These are phyloP conservation scores for Diaporthe velutina DNA, from an alignment of 2,329 filamentous ascomycete genomes.

Conservation along the genomic window DNA sequence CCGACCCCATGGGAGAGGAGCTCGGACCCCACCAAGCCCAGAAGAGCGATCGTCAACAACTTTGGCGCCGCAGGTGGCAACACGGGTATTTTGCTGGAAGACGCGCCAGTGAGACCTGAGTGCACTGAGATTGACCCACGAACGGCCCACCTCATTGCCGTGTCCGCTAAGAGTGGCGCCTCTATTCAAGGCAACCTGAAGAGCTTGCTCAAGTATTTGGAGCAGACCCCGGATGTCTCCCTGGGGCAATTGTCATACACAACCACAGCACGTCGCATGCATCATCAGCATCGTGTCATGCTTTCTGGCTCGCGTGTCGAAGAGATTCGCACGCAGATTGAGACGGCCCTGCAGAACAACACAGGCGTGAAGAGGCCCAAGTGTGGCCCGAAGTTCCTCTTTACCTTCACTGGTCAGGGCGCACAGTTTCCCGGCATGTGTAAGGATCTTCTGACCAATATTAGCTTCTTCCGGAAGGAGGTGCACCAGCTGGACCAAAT, in stretches of 20 bases:
- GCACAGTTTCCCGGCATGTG: conserved; percentile 63
- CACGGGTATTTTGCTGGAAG: conserved; percentile 74
- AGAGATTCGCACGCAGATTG: conserved; percentile 53
- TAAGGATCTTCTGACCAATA: conserved; percentile 54
- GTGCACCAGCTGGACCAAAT: conserved; percentile 67
- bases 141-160: conserved; percentile 65
- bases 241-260: conserved; percentile 74
- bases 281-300: conserved; percentile 68
- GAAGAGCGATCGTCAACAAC: conserved; percentile 62
- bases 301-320: conserved; percentile 55
- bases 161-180: conserved; percentile 66
- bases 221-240: conserved; percentile 60
- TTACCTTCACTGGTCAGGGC: conserved; percentile 70
- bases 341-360: conserved; percentile 55
- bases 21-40: conserved; percentile 55
- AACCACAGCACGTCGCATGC: conserved; percentile 74
- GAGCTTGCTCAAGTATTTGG: conserved; percentile 65
- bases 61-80: conserved; percentile 69
- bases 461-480: conserved; percentile 52
- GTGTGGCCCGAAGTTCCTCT: conserved; percentile 59
- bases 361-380: conserved; percentile 55
- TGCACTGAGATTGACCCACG: conserved; percentile 59
- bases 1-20: conserved; percentile 65
- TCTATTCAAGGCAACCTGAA: conserved; percentile 71
- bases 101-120: conserved; percentile 54